Percentiles rank a stretch among this genome's conserved stretches.
These are phyloP conservation scores for Lachancea dasiensis DNA, from an alignment of 805 yeast genomes.

Conservation along the genomic window DNA sequence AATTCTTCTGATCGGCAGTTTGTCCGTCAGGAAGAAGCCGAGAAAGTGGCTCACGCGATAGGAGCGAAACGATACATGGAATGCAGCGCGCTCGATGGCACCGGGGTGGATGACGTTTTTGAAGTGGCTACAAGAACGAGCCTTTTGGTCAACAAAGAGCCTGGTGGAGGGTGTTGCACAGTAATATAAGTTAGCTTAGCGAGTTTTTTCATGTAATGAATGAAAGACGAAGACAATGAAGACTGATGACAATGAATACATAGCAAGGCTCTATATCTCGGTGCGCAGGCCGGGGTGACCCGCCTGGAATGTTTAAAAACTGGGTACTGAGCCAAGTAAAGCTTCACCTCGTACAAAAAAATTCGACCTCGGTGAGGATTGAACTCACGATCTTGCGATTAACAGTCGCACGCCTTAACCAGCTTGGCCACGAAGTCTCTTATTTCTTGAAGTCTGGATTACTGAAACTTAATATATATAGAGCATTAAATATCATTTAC, in stretches of 20 bases:
- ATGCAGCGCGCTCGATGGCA: slow-evolving; percentile 89
- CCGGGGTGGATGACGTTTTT: slow-evolving; percentile 90
- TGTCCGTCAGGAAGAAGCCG: slow-evolving; percentile 54
- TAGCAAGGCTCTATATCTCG: too few relatives aligned
- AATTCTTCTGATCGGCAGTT: slow-evolving; percentile 36
- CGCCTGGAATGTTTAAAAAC: too few relatives aligned
- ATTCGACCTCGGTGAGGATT: slow-evolving; percentile 51
- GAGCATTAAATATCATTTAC: not conserved
- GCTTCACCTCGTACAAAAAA: slow-evolving; percentile 11
- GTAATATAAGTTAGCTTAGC: slow-evolving; percentile 17
- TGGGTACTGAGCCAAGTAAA: too few relatives aligned
- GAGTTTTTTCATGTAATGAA: not conserved
- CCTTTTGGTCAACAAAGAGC: slow-evolving; percentile 48
- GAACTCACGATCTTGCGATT: slow-evolving; percentile 61
- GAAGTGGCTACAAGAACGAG: slow-evolving; percentile 87
- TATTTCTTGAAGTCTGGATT: not conserved
- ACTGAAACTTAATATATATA: not conserved
- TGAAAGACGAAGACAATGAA: too few relatives aligned
- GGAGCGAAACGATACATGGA: slow-evolving; percentile 83
- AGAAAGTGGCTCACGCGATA: slow-evolving; percentile 63
- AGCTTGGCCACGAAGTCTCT: slow-evolving; percentile 33
- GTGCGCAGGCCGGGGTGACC: too few relatives aligned
- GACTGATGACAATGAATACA: too few relatives aligned
- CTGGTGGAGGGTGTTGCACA: slow-evolving; percentile 35
- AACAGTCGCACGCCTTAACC: slow-evolving; percentile 60